phyloP scores from a whole-genome alignment of 1,284 basidiomycete species.

The Abortiporus biennis region DNA sequence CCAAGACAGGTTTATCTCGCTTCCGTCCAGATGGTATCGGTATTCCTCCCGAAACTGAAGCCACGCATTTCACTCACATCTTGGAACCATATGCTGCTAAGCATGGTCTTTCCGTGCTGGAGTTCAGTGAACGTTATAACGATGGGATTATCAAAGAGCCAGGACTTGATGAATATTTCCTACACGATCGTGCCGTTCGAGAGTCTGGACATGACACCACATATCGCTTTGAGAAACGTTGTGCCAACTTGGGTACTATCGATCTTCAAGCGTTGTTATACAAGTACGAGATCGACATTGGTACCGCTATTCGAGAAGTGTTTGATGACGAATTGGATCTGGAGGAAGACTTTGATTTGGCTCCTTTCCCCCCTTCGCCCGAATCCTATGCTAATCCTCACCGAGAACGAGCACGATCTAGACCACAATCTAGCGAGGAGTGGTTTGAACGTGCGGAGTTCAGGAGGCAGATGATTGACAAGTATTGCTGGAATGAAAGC shows the following conservation, averaged over 20 bases:
- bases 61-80: slow-evolving; percentile 96
- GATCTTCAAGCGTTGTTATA: slow-evolving; percentile 87
- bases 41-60: slow-evolving; percentile 97
- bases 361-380: slow-evolving; percentile 86
- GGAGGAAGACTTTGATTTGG: slow-evolving; percentile 86
- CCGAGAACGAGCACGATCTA: slow-evolving; percentile 59
- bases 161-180: slow-evolving; percentile 92
- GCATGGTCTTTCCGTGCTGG: slow-evolving; percentile 91
- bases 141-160: slow-evolving; percentile 82
- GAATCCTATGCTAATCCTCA: slow-evolving; percentile 63
- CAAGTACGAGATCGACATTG: slow-evolving; percentile 96
- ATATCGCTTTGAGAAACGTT: slow-evolving; percentile 94
- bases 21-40: slow-evolving; percentile 94
- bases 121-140: slow-evolving; percentile 97
- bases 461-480: slow-evolving; percentile 82
- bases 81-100: slow-evolving; percentile 93
- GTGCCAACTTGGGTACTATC: slow-evolving; percentile 94
- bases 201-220: slow-evolving; percentile 97
- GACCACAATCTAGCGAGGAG: slow-evolving; percentile 71
- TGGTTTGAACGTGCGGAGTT: slow-evolving; percentile 88
- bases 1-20: slow-evolving; percentile 88
- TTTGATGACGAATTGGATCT: slow-evolving; percentile 90
- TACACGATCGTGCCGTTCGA: slow-evolving; percentile 93
- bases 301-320: slow-evolving; percentile 89
- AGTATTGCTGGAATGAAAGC: slow-evolving; percentile 96